Percentiles rank a stretch among this genome's conserved stretches.
phyloP scores from a whole-genome alignment of 176 grass and related monocot species.

The Alopecurus myosuroides region DNA sequence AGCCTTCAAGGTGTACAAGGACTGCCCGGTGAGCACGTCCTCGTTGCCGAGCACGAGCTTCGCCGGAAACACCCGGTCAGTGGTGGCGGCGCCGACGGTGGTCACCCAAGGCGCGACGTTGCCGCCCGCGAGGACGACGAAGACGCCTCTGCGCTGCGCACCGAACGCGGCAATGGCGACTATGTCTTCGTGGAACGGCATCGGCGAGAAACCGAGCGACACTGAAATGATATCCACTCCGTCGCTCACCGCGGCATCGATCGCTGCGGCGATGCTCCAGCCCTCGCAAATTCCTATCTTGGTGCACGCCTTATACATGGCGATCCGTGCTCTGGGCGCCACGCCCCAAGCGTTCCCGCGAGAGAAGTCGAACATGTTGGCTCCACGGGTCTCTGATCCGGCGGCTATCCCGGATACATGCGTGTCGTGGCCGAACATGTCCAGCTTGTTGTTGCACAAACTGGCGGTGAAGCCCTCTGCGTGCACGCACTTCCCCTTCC shows the following conservation, averaged over 20 bases:
- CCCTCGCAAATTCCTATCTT: fast-evolving
- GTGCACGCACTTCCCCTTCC: conserved; percentile 23
- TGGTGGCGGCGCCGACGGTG: not conserved
- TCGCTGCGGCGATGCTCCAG: not conserved
- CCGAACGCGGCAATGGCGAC: not conserved
- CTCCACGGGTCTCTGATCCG: not conserved
- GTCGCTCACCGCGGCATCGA: not conserved
- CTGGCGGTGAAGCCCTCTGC: no score
- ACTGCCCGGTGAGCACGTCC: not conserved
- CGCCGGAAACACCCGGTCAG: not conserved
- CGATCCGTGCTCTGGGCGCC: conserved; percentile 16
- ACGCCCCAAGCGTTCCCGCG: conserved; percentile 1
- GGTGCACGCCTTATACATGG: conserved; percentile 33
- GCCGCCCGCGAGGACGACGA: no score
- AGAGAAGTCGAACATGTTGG: not conserved
- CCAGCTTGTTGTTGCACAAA: conserved; percentile 17
- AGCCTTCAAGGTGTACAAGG: not conserved
- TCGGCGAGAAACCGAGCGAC: no score
- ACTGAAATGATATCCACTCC: not conserved
- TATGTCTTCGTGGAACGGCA: not conserved
- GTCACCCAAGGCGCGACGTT: not conserved
- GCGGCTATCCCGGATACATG: conserved; percentile 28
- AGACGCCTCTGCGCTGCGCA: not conserved
- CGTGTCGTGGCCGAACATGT: conserved; percentile 10
- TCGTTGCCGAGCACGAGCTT: not conserved